Percentiles rank a stretch among this genome's conserved stretches.
Conservation (phyloP, 441 rosid species). For the Erodium moschatum region DNA sequence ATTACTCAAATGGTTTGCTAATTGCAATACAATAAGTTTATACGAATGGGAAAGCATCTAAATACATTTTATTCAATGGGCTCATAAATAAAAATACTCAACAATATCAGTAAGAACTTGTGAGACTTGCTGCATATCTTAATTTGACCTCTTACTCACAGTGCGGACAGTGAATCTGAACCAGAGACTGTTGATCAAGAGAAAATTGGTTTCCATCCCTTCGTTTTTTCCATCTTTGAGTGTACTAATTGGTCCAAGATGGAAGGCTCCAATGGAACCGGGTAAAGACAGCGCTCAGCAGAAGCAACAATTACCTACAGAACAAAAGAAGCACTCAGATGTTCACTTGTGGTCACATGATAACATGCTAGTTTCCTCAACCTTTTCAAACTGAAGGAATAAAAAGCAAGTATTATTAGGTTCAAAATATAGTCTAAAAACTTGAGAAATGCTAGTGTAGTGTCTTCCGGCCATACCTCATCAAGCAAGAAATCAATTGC, state of each 20-base stretch:
- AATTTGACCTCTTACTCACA: not conserved
- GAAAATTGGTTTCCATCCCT: conserved; percentile 23
- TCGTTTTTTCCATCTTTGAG: conserved; percentile 57
- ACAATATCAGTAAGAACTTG: not conserved
- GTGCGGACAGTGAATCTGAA: no score
- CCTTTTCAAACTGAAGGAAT: not conserved
- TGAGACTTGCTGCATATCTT: not conserved
- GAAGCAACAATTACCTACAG: conserved; percentile 85
- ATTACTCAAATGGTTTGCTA: not conserved
- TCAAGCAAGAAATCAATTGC: conserved; percentile 86
- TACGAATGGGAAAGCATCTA: not conserved
- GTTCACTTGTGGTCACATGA: not conserved
- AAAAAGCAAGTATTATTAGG: not conserved
- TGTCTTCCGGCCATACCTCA: conserved; percentile 43
- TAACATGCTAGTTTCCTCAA: not conserved
- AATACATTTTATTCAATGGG: not conserved
- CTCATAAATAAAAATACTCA: not conserved
- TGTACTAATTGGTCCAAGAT: conserved; percentile 90
- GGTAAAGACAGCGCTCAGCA: conserved; percentile 88
- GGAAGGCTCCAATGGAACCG: conserved; percentile 80
- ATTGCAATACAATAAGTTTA: not conserved
- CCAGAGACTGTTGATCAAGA: not conserved
- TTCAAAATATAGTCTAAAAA: conserved; percentile 9
- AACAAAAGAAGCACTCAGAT: conserved; percentile 18
- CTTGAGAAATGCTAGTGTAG: not conserved